Evolutionary conservation across 164 flowering plant genomes (phyloP), one percentile per base, ranked within the genome.

Genomic region (Amborella trichopoda): DNA sequence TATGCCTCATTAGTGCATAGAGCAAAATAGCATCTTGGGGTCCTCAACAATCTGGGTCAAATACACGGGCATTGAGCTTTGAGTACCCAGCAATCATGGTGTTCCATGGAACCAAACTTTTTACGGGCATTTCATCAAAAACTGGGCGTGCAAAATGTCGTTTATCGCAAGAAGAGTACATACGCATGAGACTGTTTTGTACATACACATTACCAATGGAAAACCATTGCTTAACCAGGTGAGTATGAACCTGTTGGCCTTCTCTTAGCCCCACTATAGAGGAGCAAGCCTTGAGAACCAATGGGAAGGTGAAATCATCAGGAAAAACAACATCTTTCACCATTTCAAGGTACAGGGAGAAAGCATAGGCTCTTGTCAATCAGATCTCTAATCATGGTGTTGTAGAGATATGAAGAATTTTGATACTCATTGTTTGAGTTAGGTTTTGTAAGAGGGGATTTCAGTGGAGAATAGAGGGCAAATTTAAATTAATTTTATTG

Each of bases 71-170:
- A 3, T 13, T 4, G 5, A 17, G 19, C 51, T 52, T 59, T 6
- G 52, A 33, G 21, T 43, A 52, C 27, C 63, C 63, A 24, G 56
- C 42, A 28, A 58, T 36, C 41, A 58, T 44, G 6, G 62, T 50
- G 26, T 50, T 58, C 62, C 62, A 54, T 3, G 62, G 53, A 39
- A 59, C 58, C 49, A 52, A 18, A 20, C n/a, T 47, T 26, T 40
- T 27, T 8, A 13, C 34, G 32, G 42, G 21, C 48, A 59, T 52
- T 40, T n/a, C 36, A 19, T 52, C 53, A 19, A 59, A 53, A 41
- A 59, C 16, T 26, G 25, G 17, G 4, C 41, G 41, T 2, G 48
- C 63, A 32, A 23, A 0, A 9, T 28, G 34, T 14, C 46, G 13
- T 19, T 2, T 38, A 6, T 43, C 44, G 34, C 52, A 30, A 6